Conservation (phyloP, 768 basidiomycete genomes). For the Tricholoma saponaceum region DNA sequence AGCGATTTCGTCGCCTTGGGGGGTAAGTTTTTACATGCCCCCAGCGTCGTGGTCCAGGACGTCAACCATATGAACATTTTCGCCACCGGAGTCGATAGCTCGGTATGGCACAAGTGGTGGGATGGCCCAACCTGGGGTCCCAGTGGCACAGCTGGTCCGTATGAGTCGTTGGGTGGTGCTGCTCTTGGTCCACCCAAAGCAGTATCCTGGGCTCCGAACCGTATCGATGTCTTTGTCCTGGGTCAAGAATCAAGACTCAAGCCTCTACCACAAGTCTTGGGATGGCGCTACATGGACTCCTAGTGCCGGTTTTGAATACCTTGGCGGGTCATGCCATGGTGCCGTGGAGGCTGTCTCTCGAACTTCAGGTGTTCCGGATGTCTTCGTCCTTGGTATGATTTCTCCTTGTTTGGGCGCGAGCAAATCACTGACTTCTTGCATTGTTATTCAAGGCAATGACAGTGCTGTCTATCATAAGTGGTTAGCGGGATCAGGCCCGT, state of each 20-base stretch:
- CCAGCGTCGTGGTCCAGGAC: neutral
- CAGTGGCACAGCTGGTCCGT: neutral
- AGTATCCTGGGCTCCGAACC: slow-evolving; percentile 9
- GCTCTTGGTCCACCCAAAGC: slow-evolving; percentile 1
- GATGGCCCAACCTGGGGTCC: neutral
- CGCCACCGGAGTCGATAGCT: neutral
- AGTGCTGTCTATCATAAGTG: no score
- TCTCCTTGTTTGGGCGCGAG: neutral
- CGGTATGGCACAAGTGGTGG: neutral
- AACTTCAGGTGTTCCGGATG: neutral
- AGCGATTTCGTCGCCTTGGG: neutral
- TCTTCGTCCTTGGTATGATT: no score
- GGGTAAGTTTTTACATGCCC: neutral
- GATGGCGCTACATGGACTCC: no score
- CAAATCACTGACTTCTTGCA: no score
- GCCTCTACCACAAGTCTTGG: neutral
- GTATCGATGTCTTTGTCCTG: slow-evolving; percentile 6
- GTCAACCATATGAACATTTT: neutral
- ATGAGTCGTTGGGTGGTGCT: slow-evolving; percentile 1
- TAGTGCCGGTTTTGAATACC: neutral
- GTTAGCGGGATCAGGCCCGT: neutral
- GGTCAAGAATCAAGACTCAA: slow-evolving; percentile 1
- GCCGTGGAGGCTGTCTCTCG: neutral
- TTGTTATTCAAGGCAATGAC: no score
- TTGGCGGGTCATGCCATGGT: neutral